phyloP scores from a whole-genome alignment of 1,284 basidiomycete genomes.

The Marasmius oreades region DNA sequence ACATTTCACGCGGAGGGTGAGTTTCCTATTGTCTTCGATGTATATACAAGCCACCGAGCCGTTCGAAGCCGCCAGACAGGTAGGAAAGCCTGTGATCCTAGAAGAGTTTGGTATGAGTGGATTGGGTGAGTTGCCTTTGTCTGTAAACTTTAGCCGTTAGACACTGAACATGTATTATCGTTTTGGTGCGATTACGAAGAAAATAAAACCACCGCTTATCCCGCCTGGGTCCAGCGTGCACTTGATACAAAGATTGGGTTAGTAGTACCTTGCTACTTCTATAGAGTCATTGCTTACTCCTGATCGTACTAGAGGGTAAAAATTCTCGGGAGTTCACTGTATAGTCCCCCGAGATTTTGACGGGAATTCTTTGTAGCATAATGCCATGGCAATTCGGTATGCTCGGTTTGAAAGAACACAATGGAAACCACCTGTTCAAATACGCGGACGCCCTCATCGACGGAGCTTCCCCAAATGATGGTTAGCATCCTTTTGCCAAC shows the following conservation, averaged over 20 bases:
- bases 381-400: slow-evolving; percentile 60
- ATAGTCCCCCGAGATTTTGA: neutral
- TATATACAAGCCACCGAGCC: neutral
- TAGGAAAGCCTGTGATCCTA: slow-evolving; percentile 48
- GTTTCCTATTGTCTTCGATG: neutral
- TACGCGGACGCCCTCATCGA: slow-evolving; percentile 49
- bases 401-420: slow-evolving; percentile 44
- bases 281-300: neutral
- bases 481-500: slow-evolving; percentile 23
- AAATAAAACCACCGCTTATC: slow-evolving; percentile 50
- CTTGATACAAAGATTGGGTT: slow-evolving; percentile 49
- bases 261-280: slow-evolving; percentile 20
- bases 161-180: too few relatives aligned
- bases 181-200: too few relatives aligned
- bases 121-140: slow-evolving; percentile 27
- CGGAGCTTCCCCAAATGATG: slow-evolving; percentile 56
- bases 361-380: slow-evolving; percentile 31
- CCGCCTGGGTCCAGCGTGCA: slow-evolving; percentile 46
- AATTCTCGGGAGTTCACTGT: slow-evolving; percentile 1
- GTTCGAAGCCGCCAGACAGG: slow-evolving; percentile 42
- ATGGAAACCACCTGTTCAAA: slow-evolving; percentile 51
- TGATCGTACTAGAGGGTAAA: slow-evolving; percentile 28
- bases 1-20: slow-evolving; percentile 41
- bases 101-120: slow-evolving; percentile 54
- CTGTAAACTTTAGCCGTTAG: too few relatives aligned